These are phyloP conservation scores for Xylariaceae sp. DNA, from an alignment of 2,329 filamentous ascomycete species.

Conservation along the genomic window DNA sequence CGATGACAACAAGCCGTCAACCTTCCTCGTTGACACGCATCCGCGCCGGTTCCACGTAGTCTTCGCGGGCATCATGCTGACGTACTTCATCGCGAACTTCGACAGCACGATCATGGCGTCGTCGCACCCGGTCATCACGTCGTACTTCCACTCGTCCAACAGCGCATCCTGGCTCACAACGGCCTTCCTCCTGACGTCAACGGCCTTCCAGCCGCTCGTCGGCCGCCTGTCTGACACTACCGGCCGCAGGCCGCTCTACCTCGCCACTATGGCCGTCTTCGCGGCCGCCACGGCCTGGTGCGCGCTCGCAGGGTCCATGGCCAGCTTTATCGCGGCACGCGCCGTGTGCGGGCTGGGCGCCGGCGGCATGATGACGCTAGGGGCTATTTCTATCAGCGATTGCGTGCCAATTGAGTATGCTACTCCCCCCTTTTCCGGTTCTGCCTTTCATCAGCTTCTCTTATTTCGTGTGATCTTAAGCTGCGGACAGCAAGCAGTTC, in stretches of 20 bases:
- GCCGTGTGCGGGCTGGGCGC: slow-evolving; percentile 76
- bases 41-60: slow-evolving; percentile 65
- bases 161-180: slow-evolving; percentile 84
- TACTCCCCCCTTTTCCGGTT: slow-evolving; percentile 18
- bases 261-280: slow-evolving; percentile 69
- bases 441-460: not conserved
- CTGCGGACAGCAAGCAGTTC: too few relatives aligned
- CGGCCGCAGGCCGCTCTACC: slow-evolving; percentile 70
- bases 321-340: slow-evolving; percentile 72
- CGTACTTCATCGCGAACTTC: slow-evolving; percentile 67
- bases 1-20: not conserved
- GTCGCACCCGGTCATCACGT: slow-evolving; percentile 80
- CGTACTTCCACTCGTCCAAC: slow-evolving; percentile 78
- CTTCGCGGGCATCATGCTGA: slow-evolving; percentile 63
- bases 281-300: slow-evolving; percentile 71
- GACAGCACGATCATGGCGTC: slow-evolving; percentile 84
- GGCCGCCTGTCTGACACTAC: slow-evolving; percentile 77
- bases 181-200: slow-evolving; percentile 77
- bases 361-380: slow-evolving; percentile 72
- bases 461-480: too few relatives aligned
- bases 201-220: slow-evolving; percentile 76
- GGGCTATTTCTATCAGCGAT: slow-evolving; percentile 74
- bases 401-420: slow-evolving; percentile 73
- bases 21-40: slow-evolving; percentile 54
- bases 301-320: slow-evolving; percentile 68